Evolutionary conservation across 805 yeast genomes (phyloP), one percentile per base, ranked within the genome.

Genomic region (Candida pseudofarinosa): DNA sequence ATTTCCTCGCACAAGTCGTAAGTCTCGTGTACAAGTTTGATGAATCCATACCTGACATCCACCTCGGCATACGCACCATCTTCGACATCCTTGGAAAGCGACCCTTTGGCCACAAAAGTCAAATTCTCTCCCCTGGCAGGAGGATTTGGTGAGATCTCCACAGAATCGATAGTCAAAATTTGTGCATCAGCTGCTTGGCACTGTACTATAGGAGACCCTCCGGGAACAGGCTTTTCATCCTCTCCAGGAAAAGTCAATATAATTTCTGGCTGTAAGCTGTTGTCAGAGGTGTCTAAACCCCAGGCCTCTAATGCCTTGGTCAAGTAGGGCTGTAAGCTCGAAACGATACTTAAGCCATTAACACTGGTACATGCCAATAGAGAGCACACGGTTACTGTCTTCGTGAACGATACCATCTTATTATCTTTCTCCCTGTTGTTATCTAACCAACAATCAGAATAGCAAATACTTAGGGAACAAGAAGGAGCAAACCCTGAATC

Each of bases 41-140:
- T 90, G 67, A 85, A 90, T 4, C 98, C 99, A 56, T 89, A 85
- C 51, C 86, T 77, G 16, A 93, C 98, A 52, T 88, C 95, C 20
- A 93, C 91, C 52, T 90, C 97, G 39, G 93, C 95, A 56, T 90
- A 93, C 0, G 98, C 87, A 28, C 99, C 99, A 15, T 88, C 91
- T 20, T 62, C 78, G 31, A 93, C 69, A 6, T 70, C 71, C 39
- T 73, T 59, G 17, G 68, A 46, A 40, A 91, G 65, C 31, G 60
- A 59, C 3, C 97, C 99, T 4, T 70, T 61, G 2, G 97, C 99
- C 16, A 74, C 59, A 43, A 93, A 79, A 5, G 95, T 85, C 58
- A 93, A 71, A 59, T 88, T 86, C 34, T 73, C 67, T n/a, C 97
- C 98, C 55, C 89, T 81, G 35, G 57, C 71, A 2, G 99, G 99